These are phyloP conservation scores for Xanthoconium stramineum DNA, from an alignment of 768 basidiomycete species.

Conservation along the genomic window DNA sequence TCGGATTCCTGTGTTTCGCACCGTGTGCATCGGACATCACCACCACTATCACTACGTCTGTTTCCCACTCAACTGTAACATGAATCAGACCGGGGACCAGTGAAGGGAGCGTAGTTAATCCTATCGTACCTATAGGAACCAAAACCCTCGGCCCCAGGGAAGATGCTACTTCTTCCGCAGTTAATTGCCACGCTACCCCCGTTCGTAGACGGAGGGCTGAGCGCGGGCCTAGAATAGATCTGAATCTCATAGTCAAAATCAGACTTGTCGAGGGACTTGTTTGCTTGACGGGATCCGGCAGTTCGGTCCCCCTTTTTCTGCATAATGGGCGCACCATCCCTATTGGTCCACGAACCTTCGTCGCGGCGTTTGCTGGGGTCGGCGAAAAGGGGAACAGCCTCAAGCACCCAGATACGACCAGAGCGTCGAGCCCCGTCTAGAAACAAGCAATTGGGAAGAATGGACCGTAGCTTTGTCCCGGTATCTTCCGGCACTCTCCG, in stretches of 20 bases:
- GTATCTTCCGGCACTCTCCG: slow-evolving; percentile 21
- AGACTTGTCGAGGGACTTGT: slow-evolving; percentile 20
- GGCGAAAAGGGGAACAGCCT: slow-evolving; percentile 5
- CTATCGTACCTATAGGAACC: slow-evolving; percentile 6
- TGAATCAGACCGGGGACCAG: neutral
- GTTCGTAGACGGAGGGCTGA: slow-evolving; percentile 11
- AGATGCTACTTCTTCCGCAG: slow-evolving; percentile 12
- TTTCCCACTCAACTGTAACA: slow-evolving; percentile 8
- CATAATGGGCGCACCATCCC: neutral
- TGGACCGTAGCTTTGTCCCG: slow-evolving; percentile 4
- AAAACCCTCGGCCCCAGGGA: slow-evolving; percentile 31
- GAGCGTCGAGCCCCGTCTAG: slow-evolving; percentile 1
- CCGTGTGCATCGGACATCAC: neutral
- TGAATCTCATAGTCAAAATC: slow-evolving; percentile 23
- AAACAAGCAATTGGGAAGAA: slow-evolving; percentile 2
- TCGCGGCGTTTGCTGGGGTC: slow-evolving; percentile 12
- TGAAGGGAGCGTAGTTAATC: slow-evolving; percentile 5
- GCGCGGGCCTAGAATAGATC: slow-evolving; percentile 9
- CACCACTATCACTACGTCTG: neutral
- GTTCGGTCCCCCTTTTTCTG: neutral
- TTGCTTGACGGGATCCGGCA: slow-evolving; percentile 4
- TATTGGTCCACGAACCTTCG: slow-evolving; percentile 17
- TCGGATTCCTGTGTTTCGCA: neutral
- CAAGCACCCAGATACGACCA: neutral
- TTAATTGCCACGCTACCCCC: slow-evolving; percentile 26